phyloP scores from a whole-genome alignment of 108 stramenopile species.

The Cyclotella kingstonii region DNA sequence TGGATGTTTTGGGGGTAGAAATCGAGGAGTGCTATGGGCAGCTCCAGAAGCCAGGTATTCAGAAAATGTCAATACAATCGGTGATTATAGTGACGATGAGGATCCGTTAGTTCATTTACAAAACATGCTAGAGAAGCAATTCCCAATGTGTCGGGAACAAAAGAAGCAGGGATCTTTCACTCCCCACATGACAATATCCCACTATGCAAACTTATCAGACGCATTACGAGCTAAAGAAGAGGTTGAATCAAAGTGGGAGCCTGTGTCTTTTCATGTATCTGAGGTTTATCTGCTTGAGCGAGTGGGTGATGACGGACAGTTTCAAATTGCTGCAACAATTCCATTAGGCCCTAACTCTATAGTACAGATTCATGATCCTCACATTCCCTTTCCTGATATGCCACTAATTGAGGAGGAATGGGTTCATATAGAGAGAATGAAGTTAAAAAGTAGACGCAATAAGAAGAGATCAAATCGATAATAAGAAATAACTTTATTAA shows the following conservation, averaged over 20 bases:
- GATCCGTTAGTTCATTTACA: slow-evolving; percentile 56
- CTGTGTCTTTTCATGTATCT: slow-evolving; percentile 49
- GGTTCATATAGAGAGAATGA: slow-evolving; percentile 68
- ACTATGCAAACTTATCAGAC: slow-evolving; percentile 53
- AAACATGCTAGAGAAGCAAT: slow-evolving; percentile 45
- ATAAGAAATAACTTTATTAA: too few relatives aligned
- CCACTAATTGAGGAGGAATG: slow-evolving; percentile 70
- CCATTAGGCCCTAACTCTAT: slow-evolving; percentile 30
- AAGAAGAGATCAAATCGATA: too few relatives aligned
- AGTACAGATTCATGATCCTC: slow-evolving; percentile 41
- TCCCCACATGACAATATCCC: slow-evolving; percentile 82
- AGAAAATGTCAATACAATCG: too few relatives aligned
- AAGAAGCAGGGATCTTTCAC: slow-evolving; percentile 48
- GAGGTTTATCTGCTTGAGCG: slow-evolving; percentile 69
- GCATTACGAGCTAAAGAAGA: slow-evolving; percentile 52
- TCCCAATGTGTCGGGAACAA: slow-evolving; percentile 66
- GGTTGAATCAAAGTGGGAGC: slow-evolving; percentile 46
- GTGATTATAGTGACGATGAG: slow-evolving; percentile 15
- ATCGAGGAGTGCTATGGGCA: slow-evolving; percentile 75
- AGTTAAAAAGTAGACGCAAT: slow-evolving; percentile 59
- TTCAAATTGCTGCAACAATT: slow-evolving; percentile 56
- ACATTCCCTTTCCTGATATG: slow-evolving; percentile 65
- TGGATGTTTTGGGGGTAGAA: slow-evolving; percentile 72
- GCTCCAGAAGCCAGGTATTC: slow-evolving; percentile 49
- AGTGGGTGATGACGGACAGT: slow-evolving; percentile 73